Evolutionary conservation across 2,329 filamentous ascomycete species (phyloP).

Genomic region (Chalara sp.): DNA sequence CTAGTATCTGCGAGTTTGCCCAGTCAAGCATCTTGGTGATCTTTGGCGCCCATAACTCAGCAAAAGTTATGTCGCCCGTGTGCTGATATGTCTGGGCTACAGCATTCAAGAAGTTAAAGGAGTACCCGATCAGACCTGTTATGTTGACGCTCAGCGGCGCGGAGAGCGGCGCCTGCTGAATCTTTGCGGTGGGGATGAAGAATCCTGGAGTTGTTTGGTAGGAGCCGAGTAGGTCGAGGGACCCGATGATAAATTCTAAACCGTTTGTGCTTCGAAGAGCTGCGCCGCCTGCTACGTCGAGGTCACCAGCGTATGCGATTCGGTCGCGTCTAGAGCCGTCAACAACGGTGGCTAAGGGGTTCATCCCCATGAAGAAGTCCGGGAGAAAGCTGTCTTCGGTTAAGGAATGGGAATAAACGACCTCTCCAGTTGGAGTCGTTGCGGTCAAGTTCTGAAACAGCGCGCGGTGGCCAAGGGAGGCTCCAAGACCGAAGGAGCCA

Average conservation of each 20-base stretch:
- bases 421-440: not conserved
- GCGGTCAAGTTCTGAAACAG: conserved; percentile 19
- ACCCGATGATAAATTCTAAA: conserved; percentile 20
- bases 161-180: conserved; percentile 23
- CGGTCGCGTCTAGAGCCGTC: conserved; percentile 31
- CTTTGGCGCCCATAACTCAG: conserved; percentile 22
- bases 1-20: conserved; percentile 25
- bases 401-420: conserved; percentile 9
- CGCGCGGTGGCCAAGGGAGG: conserved; percentile 9
- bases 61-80: conserved; percentile 24
- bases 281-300: conserved; percentile 23
- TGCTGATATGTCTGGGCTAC: conserved; percentile 23
- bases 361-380: conserved; percentile 31
- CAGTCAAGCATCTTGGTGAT: conserved; percentile 28
- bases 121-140: conserved; percentile 30
- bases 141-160: conserved; percentile 16
- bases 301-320: conserved; percentile 28
- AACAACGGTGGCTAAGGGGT: conserved; percentile 26
- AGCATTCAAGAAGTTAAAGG: conserved; percentile 26
- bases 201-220: conserved; percentile 26
- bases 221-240: conserved; percentile 24
- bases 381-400: conserved; percentile 22
- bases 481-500: conserved; percentile 25
- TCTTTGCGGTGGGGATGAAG: conserved; percentile 28
- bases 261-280: conserved; percentile 25